Evolutionary conservation across 2,329 filamentous ascomycete species (phyloP).

Genomic region (Fusarium illudens): DNA sequence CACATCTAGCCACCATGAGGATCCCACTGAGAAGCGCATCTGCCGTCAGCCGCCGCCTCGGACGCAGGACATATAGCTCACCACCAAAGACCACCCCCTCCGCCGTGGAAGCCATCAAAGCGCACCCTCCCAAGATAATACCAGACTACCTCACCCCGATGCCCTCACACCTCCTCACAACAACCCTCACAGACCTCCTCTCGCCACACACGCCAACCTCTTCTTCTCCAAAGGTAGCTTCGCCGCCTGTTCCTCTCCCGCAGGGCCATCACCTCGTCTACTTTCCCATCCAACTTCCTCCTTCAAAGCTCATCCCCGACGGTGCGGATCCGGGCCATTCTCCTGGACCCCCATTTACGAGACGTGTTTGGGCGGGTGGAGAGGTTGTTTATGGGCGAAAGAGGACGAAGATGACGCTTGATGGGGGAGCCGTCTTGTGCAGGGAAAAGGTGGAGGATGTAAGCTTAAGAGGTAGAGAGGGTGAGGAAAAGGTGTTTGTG

Average conservation of each 20-base stretch:
- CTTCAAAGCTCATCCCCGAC: conserved; percentile 74
- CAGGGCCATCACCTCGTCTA: conserved; percentile 85
- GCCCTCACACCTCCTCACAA: conserved; percentile 70
- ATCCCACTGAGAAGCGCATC: neutral
- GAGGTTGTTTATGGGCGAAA: conserved; percentile 65
- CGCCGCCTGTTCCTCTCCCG: conserved; percentile 56
- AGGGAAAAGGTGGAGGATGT: conserved; percentile 56
- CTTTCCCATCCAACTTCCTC: conserved; percentile 76
- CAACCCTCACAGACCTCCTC: conserved; percentile 67
- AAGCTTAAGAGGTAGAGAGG: conserved; percentile 44
- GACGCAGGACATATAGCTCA: conserved; percentile 6
- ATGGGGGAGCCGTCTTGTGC: conserved; percentile 54
- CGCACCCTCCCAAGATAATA: conserved; percentile 48
- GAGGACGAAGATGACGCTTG: conserved; percentile 45
- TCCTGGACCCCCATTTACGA: conserved; percentile 75
- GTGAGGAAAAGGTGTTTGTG: conserved; percentile 59
- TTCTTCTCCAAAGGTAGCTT: conserved; percentile 25
- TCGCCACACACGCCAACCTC: conserved; percentile 28
- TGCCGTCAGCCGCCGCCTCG: conserved; percentile 5
- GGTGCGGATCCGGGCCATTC: conserved; percentile 84
- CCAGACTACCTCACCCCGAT: conserved; percentile 63
- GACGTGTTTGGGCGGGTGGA: conserved; percentile 91
- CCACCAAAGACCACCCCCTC: conserved; percentile 19
- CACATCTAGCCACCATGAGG: neutral
- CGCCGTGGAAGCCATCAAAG: conserved; percentile 36